phyloP scores from a whole-genome alignment of 2,329 filamentous ascomycete genomes.

The Xylaria sp. region DNA sequence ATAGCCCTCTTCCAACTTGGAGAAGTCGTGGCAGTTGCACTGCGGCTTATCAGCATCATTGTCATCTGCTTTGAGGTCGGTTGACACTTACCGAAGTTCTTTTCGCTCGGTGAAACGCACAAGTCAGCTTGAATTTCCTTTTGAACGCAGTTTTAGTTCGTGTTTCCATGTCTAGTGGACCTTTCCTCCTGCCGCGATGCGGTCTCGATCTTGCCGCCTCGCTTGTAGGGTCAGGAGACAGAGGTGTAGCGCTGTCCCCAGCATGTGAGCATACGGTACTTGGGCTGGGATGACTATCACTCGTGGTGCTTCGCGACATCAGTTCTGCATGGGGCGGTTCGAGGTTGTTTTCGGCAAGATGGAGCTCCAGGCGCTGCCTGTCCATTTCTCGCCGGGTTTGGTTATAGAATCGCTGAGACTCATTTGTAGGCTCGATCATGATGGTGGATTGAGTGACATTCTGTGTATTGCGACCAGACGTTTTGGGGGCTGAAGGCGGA shows the following conservation, averaged over 20 bases:
- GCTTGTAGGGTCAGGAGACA: constrained; percentile 31
- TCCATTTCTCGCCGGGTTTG: constrained; percentile 44
- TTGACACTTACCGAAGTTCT: constrained; percentile 45
- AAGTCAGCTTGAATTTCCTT: constrained; percentile 47
- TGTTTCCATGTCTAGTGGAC: constrained; percentile 44
- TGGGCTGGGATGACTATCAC: constrained; percentile 39
- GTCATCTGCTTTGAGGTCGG: not conserved
- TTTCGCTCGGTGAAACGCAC: constrained; percentile 43
- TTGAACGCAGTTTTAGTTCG: constrained; percentile 47
- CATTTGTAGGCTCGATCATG: constrained; percentile 43
- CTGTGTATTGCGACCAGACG: constrained; percentile 32
- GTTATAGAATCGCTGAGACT: constrained; percentile 48
- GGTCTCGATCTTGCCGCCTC: constrained; percentile 34
- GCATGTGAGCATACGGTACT: constrained; percentile 43
- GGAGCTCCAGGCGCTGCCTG: constrained; percentile 37
- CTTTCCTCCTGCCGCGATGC: constrained; percentile 46
- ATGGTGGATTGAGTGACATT: constrained; percentile 32
- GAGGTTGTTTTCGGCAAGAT: constrained; percentile 42
- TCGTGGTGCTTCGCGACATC: constrained; percentile 40
- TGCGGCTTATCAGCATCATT: constrained; percentile 38
- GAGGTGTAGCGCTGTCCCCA: constrained; percentile 34
- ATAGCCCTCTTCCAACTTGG: constrained; percentile 46
- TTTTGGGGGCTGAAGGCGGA: constrained; percentile 22
- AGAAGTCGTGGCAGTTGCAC: constrained; percentile 50
- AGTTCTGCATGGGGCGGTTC: constrained; percentile 39